Conservation (phyloP, 306 rosid species). For the Ormosia semicastrata region DNA sequence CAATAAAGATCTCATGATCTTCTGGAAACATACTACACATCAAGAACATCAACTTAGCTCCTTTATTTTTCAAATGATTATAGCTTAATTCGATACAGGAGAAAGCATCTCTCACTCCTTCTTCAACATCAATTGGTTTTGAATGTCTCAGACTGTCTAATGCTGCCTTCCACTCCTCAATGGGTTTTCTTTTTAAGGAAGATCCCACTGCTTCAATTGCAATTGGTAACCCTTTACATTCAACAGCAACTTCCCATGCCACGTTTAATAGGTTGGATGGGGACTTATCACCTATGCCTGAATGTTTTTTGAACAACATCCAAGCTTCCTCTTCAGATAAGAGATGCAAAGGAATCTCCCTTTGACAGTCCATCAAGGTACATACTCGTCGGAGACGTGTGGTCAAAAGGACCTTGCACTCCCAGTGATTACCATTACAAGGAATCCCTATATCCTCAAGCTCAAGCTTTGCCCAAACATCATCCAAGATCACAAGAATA, state of each 20-base stretch:
- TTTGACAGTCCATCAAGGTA: constrained; percentile 12
- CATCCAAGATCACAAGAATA: constrained; percentile 9
- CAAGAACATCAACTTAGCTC: neutral
- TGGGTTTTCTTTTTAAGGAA: neutral
- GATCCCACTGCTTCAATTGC: constrained; percentile 7
- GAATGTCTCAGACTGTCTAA: constrained; percentile 5
- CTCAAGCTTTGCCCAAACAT: constrained; percentile 2
- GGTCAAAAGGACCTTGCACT: constrained; percentile 20
- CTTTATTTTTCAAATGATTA: neutral
- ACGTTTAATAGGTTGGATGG: neutral
- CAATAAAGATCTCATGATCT: neutral
- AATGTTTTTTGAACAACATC: neutral
- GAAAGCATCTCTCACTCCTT: constrained; percentile 2
- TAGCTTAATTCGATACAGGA: neutral
- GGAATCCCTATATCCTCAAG: constrained; percentile 26
- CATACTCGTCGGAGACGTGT: neutral
- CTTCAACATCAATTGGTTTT: neutral
- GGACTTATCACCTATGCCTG: neutral
- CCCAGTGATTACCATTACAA: neutral
- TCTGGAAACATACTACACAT: constrained; percentile 8
- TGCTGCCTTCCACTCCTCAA: constrained; percentile 15
- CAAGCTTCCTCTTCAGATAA: constrained; percentile 16
- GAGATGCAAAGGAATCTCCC: neutral
- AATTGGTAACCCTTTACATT: constrained; percentile 27
- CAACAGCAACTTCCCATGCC: neutral